Conservation (phyloP, 345 rosid genomes). For the Litchi chinensis region DNA sequence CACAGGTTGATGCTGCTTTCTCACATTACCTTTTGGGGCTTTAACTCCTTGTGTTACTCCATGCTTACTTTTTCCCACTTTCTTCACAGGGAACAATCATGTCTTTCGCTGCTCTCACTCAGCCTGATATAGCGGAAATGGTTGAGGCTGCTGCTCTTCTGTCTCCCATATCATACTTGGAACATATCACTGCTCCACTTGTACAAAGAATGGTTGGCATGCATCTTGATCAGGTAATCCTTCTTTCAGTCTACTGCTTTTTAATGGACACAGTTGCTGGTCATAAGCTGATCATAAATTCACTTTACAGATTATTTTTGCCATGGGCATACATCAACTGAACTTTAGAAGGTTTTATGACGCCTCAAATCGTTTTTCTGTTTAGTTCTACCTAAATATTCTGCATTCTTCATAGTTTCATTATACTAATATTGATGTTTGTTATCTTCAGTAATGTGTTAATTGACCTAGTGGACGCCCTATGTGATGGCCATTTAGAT, state of each 20-base stretch:
- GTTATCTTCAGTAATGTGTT: slow-evolving; percentile 55
- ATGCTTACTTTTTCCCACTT: slow-evolving; percentile 15
- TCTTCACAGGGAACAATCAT: slow-evolving; percentile 78
- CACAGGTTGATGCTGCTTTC: slow-evolving; percentile 60
- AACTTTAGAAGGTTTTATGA: slow-evolving; percentile 77
- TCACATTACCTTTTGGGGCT: neutral
- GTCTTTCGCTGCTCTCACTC: slow-evolving; percentile 87
- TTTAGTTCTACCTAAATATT: neutral
- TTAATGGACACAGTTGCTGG: slow-evolving; percentile 20
- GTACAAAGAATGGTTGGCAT: slow-evolving; percentile 76
- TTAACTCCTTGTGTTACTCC: neutral
- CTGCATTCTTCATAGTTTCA: slow-evolving; percentile 6
- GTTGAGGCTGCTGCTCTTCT: slow-evolving; percentile 95
- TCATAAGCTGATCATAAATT: slow-evolving; percentile 23
- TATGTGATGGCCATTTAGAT: slow-evolving; percentile 66
- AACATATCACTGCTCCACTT: slow-evolving; percentile 78
- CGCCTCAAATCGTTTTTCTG: neutral
- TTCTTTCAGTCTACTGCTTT: slow-evolving; percentile 20
- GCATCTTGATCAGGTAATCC: slow-evolving; percentile 88
- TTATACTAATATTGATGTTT: neutral
- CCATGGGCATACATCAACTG: slow-evolving; percentile 83
- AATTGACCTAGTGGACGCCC: slow-evolving; percentile 66
- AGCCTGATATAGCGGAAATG: slow-evolving; percentile 65
- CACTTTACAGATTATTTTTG: slow-evolving; percentile 61
- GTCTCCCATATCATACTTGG: slow-evolving; percentile 87